Evolutionary conservation across 441 rosid species (phyloP).

Genomic region (Biscutella laevigata): DNA sequence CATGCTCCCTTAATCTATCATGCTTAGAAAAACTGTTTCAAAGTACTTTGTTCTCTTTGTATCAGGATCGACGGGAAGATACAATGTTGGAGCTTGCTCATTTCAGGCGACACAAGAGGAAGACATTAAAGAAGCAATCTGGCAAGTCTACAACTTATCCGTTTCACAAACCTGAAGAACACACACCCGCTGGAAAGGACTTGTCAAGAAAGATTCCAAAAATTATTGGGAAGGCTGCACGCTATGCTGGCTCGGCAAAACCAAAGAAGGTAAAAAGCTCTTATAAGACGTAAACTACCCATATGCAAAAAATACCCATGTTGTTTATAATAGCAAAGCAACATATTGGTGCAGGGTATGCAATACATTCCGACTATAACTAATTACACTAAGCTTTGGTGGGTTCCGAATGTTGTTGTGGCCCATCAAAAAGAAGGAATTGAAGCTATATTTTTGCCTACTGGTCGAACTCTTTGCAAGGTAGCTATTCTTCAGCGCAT

Average conservation of each 20-base stretch:
- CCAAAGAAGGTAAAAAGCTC: constrained; percentile 67
- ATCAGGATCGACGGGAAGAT: constrained; percentile 98
- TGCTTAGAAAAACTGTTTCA: not conserved
- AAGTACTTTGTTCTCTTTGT: constrained; percentile 17
- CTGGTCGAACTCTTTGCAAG: constrained; percentile 94
- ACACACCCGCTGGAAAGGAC: constrained; percentile 90
- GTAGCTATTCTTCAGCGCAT: constrained; percentile 28
- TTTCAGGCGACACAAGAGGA: constrained; percentile 89
- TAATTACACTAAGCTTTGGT: constrained; percentile 92
- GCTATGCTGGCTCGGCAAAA: constrained; percentile 79
- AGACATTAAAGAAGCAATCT: constrained; percentile 51
- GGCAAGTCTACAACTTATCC: constrained; percentile 71
- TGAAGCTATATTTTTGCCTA: constrained; percentile 90
- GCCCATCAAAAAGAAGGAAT: constrained; percentile 97
- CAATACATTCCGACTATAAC: constrained; percentile 89
- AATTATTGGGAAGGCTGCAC: constrained; percentile 79
- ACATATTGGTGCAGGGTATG: constrained; percentile 44
- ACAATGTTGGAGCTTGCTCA: constrained; percentile 69
- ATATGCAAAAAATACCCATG: not conserved
- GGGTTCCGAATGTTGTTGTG: constrained; percentile 97
- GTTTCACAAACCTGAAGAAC: constrained; percentile 92
- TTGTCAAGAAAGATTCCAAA: constrained; percentile 77
- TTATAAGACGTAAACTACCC: not conserved
- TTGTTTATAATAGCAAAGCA: constrained; percentile 4
- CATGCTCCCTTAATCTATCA: not conserved